Percentiles rank a stretch among this genome's conserved stretches.
These are phyloP conservation scores for Mycena olivaceomarginata DNA, from an alignment of 768 basidiomycete species.

Conservation along the genomic window DNA sequence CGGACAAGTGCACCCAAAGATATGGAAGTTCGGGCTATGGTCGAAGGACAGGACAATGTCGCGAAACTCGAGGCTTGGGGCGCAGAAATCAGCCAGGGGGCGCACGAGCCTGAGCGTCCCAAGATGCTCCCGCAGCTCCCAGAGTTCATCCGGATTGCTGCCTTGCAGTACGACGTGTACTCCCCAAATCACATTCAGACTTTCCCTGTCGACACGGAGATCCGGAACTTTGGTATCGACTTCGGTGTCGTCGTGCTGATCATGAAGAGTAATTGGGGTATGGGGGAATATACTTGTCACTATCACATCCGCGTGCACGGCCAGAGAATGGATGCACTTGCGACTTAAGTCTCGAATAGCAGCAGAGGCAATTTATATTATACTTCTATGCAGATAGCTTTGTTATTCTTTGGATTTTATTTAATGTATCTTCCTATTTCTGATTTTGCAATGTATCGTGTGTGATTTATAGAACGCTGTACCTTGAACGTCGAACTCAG, in stretches of 20 bases:
- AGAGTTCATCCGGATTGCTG: slow-evolving; percentile 79
- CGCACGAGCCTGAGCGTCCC: slow-evolving; percentile 62
- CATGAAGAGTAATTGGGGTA: slow-evolving; percentile 92
- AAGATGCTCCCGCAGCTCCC: slow-evolving; percentile 64
- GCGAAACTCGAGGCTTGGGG: slow-evolving; percentile 75
- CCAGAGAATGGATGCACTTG: slow-evolving; percentile 64
- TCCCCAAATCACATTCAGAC: slow-evolving; percentile 82
- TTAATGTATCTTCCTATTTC: too few species aligned
- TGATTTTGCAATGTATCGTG: background rate
- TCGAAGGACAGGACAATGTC: slow-evolving; percentile 86
- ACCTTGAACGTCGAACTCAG: too few species aligned
- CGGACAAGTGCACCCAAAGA: slow-evolving; percentile 82
- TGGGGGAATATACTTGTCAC: slow-evolving; percentile 88
- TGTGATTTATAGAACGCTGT: too few species aligned
- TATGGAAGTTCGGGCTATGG: slow-evolving; percentile 94
- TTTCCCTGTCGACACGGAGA: slow-evolving; percentile 82
- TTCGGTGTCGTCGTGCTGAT: slow-evolving; percentile 90
- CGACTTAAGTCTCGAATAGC: slow-evolving; percentile 31
- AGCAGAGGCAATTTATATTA: too few species aligned
- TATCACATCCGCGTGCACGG: slow-evolving; percentile 92
- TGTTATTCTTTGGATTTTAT: too few species aligned
- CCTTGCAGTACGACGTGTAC: slow-evolving; percentile 79
- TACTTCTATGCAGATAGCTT: too few species aligned
- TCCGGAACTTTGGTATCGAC: slow-evolving; percentile 84
- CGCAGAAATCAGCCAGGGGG: slow-evolving; percentile 61